Evolutionary conservation across 2,329 filamentous ascomycete species (phyloP).

Genomic region (Fusarium mundagurra): DNA sequence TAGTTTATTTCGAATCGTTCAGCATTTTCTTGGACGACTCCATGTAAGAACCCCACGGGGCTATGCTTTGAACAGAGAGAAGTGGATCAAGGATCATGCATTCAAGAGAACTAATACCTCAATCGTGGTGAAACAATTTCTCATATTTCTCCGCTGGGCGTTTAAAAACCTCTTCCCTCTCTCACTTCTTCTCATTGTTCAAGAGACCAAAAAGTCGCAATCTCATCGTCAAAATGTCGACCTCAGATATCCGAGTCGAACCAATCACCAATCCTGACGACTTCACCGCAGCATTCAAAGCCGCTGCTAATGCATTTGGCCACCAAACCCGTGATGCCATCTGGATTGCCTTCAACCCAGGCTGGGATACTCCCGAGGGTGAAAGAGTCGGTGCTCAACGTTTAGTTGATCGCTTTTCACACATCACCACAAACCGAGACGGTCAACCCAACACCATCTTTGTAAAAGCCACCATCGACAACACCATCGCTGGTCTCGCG

Average conservation of each 20-base stretch:
- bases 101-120: constrained; percentile 22
- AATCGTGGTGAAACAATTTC: neutral
- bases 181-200: neutral
- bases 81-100: constrained; percentile 28
- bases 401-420: constrained; percentile 54
- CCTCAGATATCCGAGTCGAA: constrained; percentile 38
- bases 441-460: constrained; percentile 62
- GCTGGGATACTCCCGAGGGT: constrained; percentile 63
- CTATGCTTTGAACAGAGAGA: constrained; percentile 1
- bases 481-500: constrained; percentile 60
- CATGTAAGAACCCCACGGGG: constrained; percentile 4
- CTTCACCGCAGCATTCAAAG: constrained; percentile 40
- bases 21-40: neutral
- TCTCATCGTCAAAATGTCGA: neutral
- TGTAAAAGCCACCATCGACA: constrained; percentile 61
- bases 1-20: neutral
- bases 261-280: constrained; percentile 43
- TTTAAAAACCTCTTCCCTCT: neutral
- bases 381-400: constrained; percentile 48
- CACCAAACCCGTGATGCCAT: constrained; percentile 60
- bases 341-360: constrained; percentile 62
- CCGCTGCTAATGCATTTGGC: constrained; percentile 55
- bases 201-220: fast-evolving
- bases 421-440: constrained; percentile 51
- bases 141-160: neutral